Evolutionary conservation across 1,139 yeast genomes (phyloP).

Genomic region (Protomyces inouyei): DNA sequence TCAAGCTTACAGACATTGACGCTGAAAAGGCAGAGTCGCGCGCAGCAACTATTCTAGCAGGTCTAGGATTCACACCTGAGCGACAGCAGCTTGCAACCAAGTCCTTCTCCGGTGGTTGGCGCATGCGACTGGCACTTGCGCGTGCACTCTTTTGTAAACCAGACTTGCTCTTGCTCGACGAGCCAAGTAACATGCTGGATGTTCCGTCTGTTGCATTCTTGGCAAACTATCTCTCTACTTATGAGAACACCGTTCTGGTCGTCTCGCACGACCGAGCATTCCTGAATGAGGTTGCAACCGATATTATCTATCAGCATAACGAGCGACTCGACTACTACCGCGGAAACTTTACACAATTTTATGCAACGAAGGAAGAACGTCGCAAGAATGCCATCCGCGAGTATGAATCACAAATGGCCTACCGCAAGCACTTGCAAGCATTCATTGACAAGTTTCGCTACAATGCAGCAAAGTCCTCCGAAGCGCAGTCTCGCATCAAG

Average conservation of each 20-base stretch:
- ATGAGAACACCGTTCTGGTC: constrained; percentile 86
- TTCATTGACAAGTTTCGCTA: constrained; percentile 95
- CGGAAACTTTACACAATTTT: constrained; percentile 89
- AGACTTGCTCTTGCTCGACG: constrained; percentile 85
- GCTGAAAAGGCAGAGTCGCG: constrained; percentile 95
- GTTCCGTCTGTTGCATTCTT: constrained; percentile 94
- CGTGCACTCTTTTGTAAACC: constrained; percentile 97
- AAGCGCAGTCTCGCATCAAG: constrained; percentile 96
- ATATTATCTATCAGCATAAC: constrained; percentile 93
- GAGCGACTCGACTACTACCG: constrained; percentile 94
- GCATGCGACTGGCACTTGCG: constrained; percentile 98
- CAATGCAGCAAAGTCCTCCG: constrained; percentile 94
- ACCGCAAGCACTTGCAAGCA: constrained; percentile 81
- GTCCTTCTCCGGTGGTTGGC: constrained; percentile 98
- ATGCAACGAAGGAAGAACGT: constrained; percentile 91
- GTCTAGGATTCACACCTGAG: constrained; percentile 87
- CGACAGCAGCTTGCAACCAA: constrained; percentile 79
- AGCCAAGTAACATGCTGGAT: constrained; percentile 99
- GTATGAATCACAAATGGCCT: constrained; percentile 95
- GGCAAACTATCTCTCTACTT: constrained; percentile 75
- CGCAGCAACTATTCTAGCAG: constrained; percentile 90
- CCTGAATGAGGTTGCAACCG: constrained; percentile 95
- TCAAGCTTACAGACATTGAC: constrained; percentile 84
- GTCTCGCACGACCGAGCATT: constrained; percentile 98
- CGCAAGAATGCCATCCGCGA: constrained; percentile 88